Percentiles rank a stretch among this genome's conserved stretches.
These are phyloP conservation scores for Lophiotrema nucula DNA, from an alignment of 495 filamentous ascomycete genomes.

Conservation along the genomic window DNA sequence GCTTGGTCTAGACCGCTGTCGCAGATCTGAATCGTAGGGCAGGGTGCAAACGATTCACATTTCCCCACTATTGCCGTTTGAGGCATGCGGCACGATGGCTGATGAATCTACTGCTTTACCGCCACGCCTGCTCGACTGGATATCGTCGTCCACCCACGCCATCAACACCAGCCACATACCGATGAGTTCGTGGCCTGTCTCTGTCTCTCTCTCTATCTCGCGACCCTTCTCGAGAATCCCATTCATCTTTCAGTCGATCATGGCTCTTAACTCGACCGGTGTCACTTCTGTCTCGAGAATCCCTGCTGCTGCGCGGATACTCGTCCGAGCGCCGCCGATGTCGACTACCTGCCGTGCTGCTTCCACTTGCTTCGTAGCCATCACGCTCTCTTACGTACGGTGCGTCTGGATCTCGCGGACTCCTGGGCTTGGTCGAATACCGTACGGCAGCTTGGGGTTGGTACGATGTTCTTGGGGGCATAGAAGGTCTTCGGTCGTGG, in stretches of 20 bases:
- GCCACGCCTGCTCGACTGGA: conserved; percentile 25
- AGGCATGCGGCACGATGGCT: too few species aligned
- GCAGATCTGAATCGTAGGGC: too few species aligned
- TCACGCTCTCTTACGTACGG: conserved; percentile 15
- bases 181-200: conserved; percentile 8
- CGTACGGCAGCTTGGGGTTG: conserved; percentile 7
- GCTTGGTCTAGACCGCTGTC: too few species aligned
- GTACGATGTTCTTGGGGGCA: conserved; percentile 5
- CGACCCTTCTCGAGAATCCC: conserved; percentile 12
- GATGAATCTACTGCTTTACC: conserved; percentile 2
- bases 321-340: conserved; percentile 4
- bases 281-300: background rate
- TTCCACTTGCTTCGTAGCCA: background rate
- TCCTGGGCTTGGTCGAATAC: conserved; percentile 14
- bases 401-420: conserved; percentile 6
- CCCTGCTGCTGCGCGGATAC: background rate
- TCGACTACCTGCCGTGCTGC: background rate
- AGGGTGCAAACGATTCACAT: too few species aligned
- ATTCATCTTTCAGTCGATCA: conserved; percentile 13
- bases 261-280: conserved; percentile 9
- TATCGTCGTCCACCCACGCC: conserved; percentile 24
- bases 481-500: conserved; percentile 23
- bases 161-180: conserved; percentile 32
- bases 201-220: conserved; percentile 17
- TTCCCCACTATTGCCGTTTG: too few species aligned